phyloP scores from a whole-genome alignment of 148 eudicot species.

The Diospyros lotus region DNA sequence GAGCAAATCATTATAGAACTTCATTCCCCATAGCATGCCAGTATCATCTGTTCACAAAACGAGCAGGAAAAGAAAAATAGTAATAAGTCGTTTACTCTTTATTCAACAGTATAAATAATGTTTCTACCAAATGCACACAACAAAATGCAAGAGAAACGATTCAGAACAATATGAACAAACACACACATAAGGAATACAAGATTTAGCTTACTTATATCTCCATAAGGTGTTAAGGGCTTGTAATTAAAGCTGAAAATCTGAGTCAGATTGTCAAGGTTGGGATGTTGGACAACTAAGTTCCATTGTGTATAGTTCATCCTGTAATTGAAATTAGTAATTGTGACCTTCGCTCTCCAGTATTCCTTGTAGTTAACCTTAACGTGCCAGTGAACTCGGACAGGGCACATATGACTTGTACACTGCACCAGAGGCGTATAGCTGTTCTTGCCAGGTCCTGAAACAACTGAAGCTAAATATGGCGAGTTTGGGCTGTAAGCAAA shows the following conservation, averaged over 20 bases:
- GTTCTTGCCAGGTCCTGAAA: constrained; percentile 24
- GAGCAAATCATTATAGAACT: constrained; percentile 60
- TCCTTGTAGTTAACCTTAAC: constrained; percentile 39
- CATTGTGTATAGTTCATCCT: constrained; percentile 51
- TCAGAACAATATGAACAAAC: neutral
- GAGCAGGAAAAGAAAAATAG: neutral
- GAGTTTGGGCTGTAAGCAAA: constrained; percentile 18
- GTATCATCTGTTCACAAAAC: constrained; percentile 44
- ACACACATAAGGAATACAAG: neutral
- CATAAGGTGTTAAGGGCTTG: constrained; percentile 37
- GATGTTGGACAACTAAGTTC: constrained; percentile 55
- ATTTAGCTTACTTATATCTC: constrained; percentile 34
- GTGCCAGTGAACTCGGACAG: constrained; percentile 55
- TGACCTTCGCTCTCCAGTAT: constrained; percentile 54
- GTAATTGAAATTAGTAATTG: constrained; percentile 49
- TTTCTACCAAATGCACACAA: neutral
- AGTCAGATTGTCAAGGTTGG: constrained; percentile 46
- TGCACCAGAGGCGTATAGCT: constrained; percentile 39
- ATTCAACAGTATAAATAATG: neutral
- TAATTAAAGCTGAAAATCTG: constrained; percentile 47
- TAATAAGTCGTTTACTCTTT: neutral
- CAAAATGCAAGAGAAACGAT: neutral
- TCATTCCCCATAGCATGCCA: constrained; percentile 51
- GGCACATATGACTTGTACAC: constrained; percentile 59
- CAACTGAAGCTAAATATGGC: constrained; percentile 39